These are phyloP conservation scores for Clarireedia monteithiana DNA, from an alignment of 2,329 filamentous ascomycete species.

Conservation along the genomic window DNA sequence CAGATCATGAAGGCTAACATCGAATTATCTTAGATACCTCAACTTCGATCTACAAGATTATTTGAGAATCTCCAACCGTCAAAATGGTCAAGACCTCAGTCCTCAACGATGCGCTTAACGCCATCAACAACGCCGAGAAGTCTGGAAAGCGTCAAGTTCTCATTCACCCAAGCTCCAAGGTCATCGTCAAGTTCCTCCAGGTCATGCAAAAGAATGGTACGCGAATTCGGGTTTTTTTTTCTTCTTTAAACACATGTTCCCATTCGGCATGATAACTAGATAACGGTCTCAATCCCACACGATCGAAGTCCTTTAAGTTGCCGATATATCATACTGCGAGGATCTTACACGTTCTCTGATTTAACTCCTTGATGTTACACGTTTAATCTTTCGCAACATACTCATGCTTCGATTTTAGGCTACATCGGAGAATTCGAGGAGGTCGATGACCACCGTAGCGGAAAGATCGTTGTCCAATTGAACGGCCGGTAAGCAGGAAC, in stretches of 20 bases:
- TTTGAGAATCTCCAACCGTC: constrained; percentile 76
- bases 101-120: constrained; percentile 97
- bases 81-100: constrained; percentile 99
- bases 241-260: constrained; percentile 3
- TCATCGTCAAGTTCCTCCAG: constrained; percentile 98
- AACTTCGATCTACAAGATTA: constrained; percentile 46
- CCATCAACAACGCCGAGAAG: constrained; percentile 99
- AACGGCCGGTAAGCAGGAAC: constrained; percentile 65
- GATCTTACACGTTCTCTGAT: constrained; percentile 97
- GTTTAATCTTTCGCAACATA: constrained; percentile 94
- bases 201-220: constrained; percentile 99
- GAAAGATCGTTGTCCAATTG: constrained; percentile 99
- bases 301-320: constrained; percentile 99
- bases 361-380: constrained; percentile 66
- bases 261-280: constrained; percentile 99
- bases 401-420: constrained; percentile 57
- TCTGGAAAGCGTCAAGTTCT: constrained; percentile 98
- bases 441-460: constrained; percentile 97
- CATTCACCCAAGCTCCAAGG: constrained; percentile 97
- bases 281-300: constrained; percentile 77
- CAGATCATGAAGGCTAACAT: constrained; percentile 56
- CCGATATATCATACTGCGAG: constrained; percentile 88
- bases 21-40: constrained; percentile 51
- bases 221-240: constrained; percentile 28
- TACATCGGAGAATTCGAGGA: constrained; percentile 99